phyloP scores from a whole-genome alignment of 352 stramenopile genomes.

The Globisporangium viniferum region DNA sequence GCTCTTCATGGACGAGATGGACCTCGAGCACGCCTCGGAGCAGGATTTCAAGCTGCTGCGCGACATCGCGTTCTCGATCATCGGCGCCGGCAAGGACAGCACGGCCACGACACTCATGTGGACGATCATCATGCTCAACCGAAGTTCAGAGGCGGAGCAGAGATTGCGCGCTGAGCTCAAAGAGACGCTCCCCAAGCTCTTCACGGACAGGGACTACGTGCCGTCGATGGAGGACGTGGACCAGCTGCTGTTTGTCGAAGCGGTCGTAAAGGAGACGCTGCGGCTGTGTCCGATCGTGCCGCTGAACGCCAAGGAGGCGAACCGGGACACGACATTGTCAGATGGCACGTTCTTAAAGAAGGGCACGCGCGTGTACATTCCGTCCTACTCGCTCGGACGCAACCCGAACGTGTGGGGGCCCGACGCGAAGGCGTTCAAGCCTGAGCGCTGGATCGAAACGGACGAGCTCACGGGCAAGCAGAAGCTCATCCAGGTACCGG shows the following conservation, averaged over 20 bases:
- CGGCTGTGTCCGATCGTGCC: constrained; percentile 62
- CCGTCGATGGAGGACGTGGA: constrained; percentile 24
- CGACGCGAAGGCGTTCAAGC: constrained; percentile 50
- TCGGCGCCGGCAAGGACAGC: constrained; percentile 62
- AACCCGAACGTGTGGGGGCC: constrained; percentile 41
- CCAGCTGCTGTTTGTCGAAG: constrained; percentile 56
- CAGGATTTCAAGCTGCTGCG: constrained; percentile 25
- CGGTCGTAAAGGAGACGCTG: constrained; percentile 58
- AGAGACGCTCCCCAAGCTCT: constrained; percentile 10
- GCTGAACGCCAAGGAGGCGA: constrained; percentile 52
- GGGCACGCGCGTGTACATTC: constrained; percentile 50
- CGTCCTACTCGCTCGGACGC: constrained; percentile 45
- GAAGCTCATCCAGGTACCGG: constrained; percentile 9
- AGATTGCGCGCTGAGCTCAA: constrained; percentile 29
- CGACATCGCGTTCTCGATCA: constrained; percentile 50
- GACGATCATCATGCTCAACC: constrained; percentile 40
- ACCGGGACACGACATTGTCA: constrained; percentile 50
- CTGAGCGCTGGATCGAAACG: constrained; percentile 55
- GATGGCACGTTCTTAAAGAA: constrained; percentile 56
- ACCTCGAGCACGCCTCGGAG: neutral
- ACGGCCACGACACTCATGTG: constrained; percentile 47
- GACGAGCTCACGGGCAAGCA: constrained; percentile 23
- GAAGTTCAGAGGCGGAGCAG: constrained; percentile 30
- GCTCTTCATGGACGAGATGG: constrained; percentile 20
- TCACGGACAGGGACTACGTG: neutral